Evolutionary conservation across 1,284 basidiomycete genomes (phyloP).

Genomic region (Boletus sp.): DNA sequence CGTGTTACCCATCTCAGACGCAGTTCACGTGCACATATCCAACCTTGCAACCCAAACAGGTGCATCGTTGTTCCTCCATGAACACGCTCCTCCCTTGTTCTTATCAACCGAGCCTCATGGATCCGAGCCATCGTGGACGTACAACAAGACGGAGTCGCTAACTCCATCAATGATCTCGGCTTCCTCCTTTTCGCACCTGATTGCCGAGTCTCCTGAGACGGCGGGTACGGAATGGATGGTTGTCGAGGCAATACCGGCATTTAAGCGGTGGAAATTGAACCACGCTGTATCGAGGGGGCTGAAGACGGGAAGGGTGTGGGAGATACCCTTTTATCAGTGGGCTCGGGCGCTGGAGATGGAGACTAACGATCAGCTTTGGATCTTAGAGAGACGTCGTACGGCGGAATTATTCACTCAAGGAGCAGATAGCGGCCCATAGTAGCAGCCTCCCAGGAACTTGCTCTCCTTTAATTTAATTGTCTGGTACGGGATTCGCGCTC

Average conservation of each 20-base stretch:
- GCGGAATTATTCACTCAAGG: no score
- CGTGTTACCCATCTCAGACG: neutral
- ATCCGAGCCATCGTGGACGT: constrained; percentile 47
- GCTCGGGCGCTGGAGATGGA: constrained; percentile 38
- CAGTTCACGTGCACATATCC: constrained; percentile 70
- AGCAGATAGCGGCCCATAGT: no score
- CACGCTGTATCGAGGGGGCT: constrained; percentile 14
- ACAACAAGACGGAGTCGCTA: constrained; percentile 76
- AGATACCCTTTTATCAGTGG: constrained; percentile 24
- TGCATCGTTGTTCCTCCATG: constrained; percentile 83
- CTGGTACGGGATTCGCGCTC: no score
- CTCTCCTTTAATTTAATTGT: no score
- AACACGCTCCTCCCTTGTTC: constrained; percentile 50
- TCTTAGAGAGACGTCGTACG: constrained; percentile 37
- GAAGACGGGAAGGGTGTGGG: constrained; percentile 25
- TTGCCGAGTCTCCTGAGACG: constrained; percentile 39
- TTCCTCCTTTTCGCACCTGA: constrained; percentile 55
- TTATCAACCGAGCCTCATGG: constrained; percentile 5
- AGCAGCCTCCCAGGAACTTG: no score
- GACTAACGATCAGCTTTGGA: constrained; percentile 48
- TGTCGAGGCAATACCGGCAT: constrained; percentile 44
- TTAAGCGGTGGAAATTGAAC: constrained; percentile 46
- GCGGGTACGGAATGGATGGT: constrained; percentile 38
- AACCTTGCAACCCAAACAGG: constrained; percentile 89
- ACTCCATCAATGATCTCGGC: constrained; percentile 39